Base-by-base conservation (phyloP, 257 asterid species). In the Linderniella brevidens region DNA sequence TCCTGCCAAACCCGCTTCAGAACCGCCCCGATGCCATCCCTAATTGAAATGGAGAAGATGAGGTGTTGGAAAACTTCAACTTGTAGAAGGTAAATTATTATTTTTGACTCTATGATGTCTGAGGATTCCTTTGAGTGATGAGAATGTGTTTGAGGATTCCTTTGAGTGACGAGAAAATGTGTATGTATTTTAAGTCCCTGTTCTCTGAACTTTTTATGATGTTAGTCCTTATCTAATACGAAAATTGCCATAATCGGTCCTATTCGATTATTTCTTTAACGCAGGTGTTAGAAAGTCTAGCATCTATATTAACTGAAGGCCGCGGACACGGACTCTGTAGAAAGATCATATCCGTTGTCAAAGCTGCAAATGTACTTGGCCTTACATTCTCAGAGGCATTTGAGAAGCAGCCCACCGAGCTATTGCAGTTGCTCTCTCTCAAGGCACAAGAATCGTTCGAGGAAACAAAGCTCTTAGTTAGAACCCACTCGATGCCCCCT, bases 391-490 rank as follows among this genome's bases (percentile, higher is more conserved):
- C 75, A 13, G 98, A 90, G 80, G 96, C 96, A 47, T 90, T 80
- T 48, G 93, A 77, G 53, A 85, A 90, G 73, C 96, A 69, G 61
- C 98, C 98, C 58, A 64, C 81, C 52, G 98, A 90, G 68, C 65
- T 90, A 53, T 68, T 90, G 63, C 98, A 81, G 60, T 67, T 90
- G 69, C 94, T 90, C 48, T 69, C 92, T 62, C 96, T 90, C 61
- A 90, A 90, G 72, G 98, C 98, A 8, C 98, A 90, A 68, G 96
- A 84, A 19, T 90, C 98, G 20, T 81, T 81, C 48, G 94, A 84
- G 58, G 98, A 85, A 68, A 93, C 98, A 54, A 73, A 57, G 55
- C 78, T 80, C 49, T 75, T 90, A 49, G 94, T 81, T 60, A 79
- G 68, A 70, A 68, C 85, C 42, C 98, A 90, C 77, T 64, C 80